A percentile compares a stretch with the other conserved stretches of the same genome.
phyloP scores from a whole-genome alignment of 768 basidiomycete species.

The Suillus subalutaceus region DNA sequence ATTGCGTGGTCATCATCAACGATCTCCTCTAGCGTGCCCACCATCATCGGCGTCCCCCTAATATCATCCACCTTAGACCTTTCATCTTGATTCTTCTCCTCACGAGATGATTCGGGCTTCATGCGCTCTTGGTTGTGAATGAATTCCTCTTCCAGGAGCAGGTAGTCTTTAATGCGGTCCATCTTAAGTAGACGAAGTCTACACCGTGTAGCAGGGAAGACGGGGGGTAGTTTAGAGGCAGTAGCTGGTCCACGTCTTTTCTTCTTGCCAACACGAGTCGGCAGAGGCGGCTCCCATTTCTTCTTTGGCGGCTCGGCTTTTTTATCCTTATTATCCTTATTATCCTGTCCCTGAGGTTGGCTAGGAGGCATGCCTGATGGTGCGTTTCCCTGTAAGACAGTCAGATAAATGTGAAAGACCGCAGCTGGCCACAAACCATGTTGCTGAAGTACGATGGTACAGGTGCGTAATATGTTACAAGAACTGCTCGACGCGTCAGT shows the following conservation, averaged over 20 bases:
- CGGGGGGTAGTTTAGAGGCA: slow-evolving; percentile 87
- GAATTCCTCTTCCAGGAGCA: slow-evolving; percentile 94
- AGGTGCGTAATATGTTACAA: not conserved
- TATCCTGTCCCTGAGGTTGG: slow-evolving; percentile 49
- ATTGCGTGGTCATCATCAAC: slow-evolving; percentile 99
- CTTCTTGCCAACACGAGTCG: slow-evolving; percentile 96
- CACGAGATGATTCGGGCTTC: slow-evolving; percentile 83
- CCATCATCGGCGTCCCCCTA: slow-evolving; percentile 96
- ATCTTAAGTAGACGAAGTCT: slow-evolving; percentile 92
- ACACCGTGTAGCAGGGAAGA: slow-evolving; percentile 94
- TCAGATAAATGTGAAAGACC: slow-evolving; percentile 13
- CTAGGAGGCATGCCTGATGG: slow-evolving; percentile 59
- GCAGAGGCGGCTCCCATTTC: slow-evolving; percentile 98
- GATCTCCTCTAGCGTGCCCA: slow-evolving; percentile 96
- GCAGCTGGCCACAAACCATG: slow-evolving; percentile 26
- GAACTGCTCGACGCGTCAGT: slow-evolving; percentile 53
- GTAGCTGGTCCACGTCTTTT: slow-evolving; percentile 91
- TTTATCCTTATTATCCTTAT: slow-evolving; percentile 48
- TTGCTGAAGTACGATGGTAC: slow-evolving; percentile 11
- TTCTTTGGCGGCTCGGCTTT: slow-evolving; percentile 65
- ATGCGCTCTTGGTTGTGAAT: slow-evolving; percentile 90
- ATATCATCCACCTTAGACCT: slow-evolving; percentile 91
- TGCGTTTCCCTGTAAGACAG: slow-evolving; percentile 65
- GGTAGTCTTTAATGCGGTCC: slow-evolving; percentile 98
- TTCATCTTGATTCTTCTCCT: slow-evolving; percentile 97